Conservation (phyloP, 1,284 basidiomycete species). For the Sphagnurus paluster region DNA sequence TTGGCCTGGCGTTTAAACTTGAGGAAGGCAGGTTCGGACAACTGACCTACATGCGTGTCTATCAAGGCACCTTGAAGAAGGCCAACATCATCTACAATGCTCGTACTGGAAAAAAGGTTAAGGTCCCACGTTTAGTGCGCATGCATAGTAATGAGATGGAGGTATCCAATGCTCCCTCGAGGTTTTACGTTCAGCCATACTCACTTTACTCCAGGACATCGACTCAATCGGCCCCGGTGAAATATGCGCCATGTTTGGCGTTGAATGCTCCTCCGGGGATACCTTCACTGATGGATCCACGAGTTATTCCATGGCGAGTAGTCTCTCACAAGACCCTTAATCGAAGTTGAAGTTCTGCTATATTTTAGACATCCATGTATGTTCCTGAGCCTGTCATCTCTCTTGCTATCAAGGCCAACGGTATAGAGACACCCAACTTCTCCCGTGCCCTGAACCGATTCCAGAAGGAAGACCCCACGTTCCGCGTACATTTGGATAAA, state of each 20-base stretch:
- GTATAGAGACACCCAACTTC: conserved; percentile 93
- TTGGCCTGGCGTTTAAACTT: conserved; percentile 97
- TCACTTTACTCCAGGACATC: conserved; percentile 64
- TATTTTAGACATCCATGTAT: conserved; percentile 88
- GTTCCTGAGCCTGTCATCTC: conserved; percentile 99
- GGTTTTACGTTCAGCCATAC: neutral
- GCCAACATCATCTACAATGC: conserved; percentile 90
- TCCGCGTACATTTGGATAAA: conserved; percentile 93
- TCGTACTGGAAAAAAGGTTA: conserved; percentile 95
- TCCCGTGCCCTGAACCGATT: conserved; percentile 96
- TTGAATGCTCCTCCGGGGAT: conserved; percentile 98
- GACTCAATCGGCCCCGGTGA: conserved; percentile 96
- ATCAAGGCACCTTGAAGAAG: conserved; percentile 91
- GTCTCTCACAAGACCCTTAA: neutral
- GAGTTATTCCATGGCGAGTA: conserved; percentile 82
- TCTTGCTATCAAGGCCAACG: conserved; percentile 89
- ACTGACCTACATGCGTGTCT: conserved; percentile 98
- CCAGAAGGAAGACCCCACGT: conserved; percentile 99
- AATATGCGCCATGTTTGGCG: conserved; percentile 99
- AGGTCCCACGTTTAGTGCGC: conserved; percentile 94
- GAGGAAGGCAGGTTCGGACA: conserved; percentile 98
- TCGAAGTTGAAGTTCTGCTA: neutral
- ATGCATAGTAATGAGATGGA: conserved; percentile 99
- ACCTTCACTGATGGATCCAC: conserved; percentile 95
- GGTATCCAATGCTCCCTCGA: conserved; percentile 38